Conservation (phyloP, 768 basidiomycete species). For the Flagelloscypha sp. region DNA sequence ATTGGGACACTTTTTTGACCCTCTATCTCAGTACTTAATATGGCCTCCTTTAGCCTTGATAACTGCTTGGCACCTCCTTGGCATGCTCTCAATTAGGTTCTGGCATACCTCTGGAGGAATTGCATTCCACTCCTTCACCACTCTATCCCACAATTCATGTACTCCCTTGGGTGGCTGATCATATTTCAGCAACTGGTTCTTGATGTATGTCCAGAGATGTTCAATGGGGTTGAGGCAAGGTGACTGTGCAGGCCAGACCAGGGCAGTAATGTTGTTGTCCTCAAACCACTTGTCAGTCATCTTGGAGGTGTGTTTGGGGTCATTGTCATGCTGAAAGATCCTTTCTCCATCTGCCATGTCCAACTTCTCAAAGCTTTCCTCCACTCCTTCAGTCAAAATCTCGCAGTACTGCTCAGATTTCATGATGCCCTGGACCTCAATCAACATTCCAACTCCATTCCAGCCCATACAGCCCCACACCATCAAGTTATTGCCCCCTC, state of each 20-base stretch:
- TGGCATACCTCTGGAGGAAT: constrained; percentile 9
- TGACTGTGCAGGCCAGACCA: constrained; percentile 17
- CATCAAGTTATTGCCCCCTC: constrained; percentile 18
- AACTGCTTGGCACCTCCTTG: constrained; percentile 13
- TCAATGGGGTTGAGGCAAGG: constrained; percentile 24
- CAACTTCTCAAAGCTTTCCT: constrained; percentile 7
- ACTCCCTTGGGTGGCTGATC: constrained; percentile 9
- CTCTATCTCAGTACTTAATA: constrained; percentile 22
- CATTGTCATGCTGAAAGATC: constrained; percentile 19
- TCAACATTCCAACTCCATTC: constrained; percentile 14
- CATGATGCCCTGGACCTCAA: constrained; percentile 16
- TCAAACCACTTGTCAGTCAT: constrained; percentile 11
- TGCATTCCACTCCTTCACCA: constrained; percentile 21
- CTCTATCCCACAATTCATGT: constrained; percentile 17
- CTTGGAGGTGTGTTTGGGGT: constrained; percentile 18
- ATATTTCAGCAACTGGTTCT: constrained; percentile 4
- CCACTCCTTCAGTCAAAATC: constrained; percentile 16
- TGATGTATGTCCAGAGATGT: constrained; percentile 18
- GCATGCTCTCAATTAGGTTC: constrained; percentile 12
- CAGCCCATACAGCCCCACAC: constrained; percentile 20
- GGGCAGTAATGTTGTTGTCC: constrained; percentile 9
- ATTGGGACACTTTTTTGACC: too few relatives aligned
- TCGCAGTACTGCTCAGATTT: constrained; percentile 13
- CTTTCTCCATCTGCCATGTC: constrained; percentile 3
- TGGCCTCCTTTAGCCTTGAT: constrained; percentile 13